Base-by-base conservation (phyloP, 768 basidiomycete genomes). In the Trametes meyenii region DNA sequence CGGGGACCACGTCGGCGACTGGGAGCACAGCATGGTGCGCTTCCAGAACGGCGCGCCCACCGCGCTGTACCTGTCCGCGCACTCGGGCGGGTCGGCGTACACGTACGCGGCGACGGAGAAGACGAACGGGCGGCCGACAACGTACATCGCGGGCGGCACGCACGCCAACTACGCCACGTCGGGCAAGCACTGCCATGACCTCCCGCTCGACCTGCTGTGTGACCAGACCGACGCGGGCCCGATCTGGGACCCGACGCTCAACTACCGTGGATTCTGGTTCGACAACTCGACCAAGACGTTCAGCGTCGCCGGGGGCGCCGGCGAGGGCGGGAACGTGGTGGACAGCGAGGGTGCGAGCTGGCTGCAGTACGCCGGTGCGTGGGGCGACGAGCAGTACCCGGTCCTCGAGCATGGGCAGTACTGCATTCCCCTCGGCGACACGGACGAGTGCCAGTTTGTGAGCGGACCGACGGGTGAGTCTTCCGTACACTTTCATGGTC, bases 11-110 rank as follows among this genome's bases (percentile, higher is more conserved):
- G 70, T 75, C 52, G 74, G 74, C 2, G 74, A 75, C 61, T 74
- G 72, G 73, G 73, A 75, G 62, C 73, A 75, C 63, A 68, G 65
- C 42, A 74, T 73, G 72, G 68, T 75, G 19, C 72, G 74, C 43
- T 75, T 75, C 63, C 48, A 66, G 50, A 65, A 73, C 70, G 71
- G 71, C 51, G 51, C 61, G 6, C 74, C 74, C 11, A 50, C 52
- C 24, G 45, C 51, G 33, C 55, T 74, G 33, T 73, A 72, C 64
- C 68, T 74, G 38, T 74, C 73, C 26, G 71, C 68, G 16, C 74
- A 75, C 66, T 36, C 54, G 26, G 66, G 69, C 38, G 74, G 74
- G 24, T 59, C 62, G 3, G 70, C 73, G 5, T 74, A 67, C 65
- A 67, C 56, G 3, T 74, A 66, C 62, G 51, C 36, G 26, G 70